Conservation (phyloP, 805 yeast genomes). For the Yarrowia porcina region DNA sequence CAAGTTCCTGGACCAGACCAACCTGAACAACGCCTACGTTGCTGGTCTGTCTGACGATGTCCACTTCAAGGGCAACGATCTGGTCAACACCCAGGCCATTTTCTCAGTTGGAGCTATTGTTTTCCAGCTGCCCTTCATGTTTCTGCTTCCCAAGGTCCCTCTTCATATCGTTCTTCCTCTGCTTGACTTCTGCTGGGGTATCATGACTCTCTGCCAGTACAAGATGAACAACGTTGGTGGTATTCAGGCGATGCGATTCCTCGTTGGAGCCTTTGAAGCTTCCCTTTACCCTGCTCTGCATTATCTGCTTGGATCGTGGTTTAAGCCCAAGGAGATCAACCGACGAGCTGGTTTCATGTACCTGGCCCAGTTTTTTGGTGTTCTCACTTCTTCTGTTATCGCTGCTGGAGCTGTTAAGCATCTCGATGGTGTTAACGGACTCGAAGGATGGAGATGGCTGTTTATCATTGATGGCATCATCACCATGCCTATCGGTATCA, state of each 20-base stretch:
- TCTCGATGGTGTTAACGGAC: constrained; percentile 50
- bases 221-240: constrained; percentile 49
- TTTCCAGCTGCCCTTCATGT: constrained; percentile 60
- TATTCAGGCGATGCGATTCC: constrained; percentile 58
- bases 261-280: constrained; percentile 65
- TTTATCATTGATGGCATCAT: constrained; percentile 62
- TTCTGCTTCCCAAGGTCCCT: constrained; percentile 53
- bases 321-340: constrained; percentile 52
- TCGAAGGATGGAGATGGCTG: constrained; percentile 71
- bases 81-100: constrained; percentile 53
- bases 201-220: constrained; percentile 56
- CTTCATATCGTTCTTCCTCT: constrained; percentile 51
- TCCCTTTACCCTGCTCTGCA: constrained; percentile 52
- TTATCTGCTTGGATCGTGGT: constrained; percentile 49
- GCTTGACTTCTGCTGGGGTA: constrained; percentile 63
- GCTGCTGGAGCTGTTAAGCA: constrained; percentile 52
- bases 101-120: constrained; percentile 57
- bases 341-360: constrained; percentile 60
- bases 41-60: constrained; percentile 57
- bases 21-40: constrained; percentile 60
- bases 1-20: constrained; percentile 58
- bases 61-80: constrained; percentile 57
- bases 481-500: constrained; percentile 52
- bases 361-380: constrained; percentile 59
- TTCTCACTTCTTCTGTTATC: constrained; percentile 57